These are phyloP conservation scores for Carpinus fangiana DNA, from an alignment of 306 rosid genomes.

Conservation along the genomic window DNA sequence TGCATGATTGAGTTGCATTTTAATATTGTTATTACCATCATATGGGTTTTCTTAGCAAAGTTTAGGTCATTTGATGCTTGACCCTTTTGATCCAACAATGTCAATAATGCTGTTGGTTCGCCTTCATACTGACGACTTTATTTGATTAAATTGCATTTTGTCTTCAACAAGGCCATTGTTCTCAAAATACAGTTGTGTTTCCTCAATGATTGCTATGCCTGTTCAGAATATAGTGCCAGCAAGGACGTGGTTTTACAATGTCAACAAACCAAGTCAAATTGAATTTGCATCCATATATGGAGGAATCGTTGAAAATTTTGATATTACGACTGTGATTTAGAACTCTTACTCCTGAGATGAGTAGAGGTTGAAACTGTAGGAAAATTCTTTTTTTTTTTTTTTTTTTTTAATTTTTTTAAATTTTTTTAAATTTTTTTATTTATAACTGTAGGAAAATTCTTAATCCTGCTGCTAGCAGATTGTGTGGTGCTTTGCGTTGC, in stretches of 20 bases:
- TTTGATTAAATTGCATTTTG: background rate
- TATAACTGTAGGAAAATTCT: background rate
- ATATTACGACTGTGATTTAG: too few species aligned
- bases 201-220: too few species aligned
- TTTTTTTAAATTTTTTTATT: too few species aligned
- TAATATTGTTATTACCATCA: background rate
- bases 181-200: too few species aligned
- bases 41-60: background rate
- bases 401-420: too few species aligned
- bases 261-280: too few species aligned
- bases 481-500: background rate
- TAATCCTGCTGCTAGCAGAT: background rate
- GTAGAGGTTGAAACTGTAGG: background rate
- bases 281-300: too few species aligned
- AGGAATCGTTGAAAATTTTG: too few species aligned
- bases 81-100: background rate
- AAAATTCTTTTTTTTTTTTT: too few species aligned
- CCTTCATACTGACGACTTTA: background rate
- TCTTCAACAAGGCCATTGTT: background rate
- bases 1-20: background rate
- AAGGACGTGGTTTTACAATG: too few species aligned
- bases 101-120: background rate
- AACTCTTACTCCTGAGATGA: too few species aligned
- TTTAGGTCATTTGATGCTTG: background rate
- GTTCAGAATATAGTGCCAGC: too few species aligned